phyloP scores from a whole-genome alignment of 371 early-diverging fungal species.

The Cladochytrium tenue region DNA sequence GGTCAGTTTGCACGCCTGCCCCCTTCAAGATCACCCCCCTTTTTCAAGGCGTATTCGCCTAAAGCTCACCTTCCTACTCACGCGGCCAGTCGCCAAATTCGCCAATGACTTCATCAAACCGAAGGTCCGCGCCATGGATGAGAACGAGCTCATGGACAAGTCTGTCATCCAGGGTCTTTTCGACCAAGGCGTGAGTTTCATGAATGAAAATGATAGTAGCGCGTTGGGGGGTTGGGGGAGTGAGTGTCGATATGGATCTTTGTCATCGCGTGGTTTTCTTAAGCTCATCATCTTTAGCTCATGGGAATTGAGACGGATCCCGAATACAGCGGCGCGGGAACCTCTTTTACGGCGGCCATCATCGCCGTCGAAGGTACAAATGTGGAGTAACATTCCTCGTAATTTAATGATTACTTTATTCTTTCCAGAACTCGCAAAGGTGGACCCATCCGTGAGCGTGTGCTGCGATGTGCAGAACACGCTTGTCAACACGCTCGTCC shows the following conservation, averaged over 20 bases:
- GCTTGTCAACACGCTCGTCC: slow-evolving; percentile 92
- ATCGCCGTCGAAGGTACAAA: slow-evolving; percentile 80
- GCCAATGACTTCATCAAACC: slow-evolving; percentile 84
- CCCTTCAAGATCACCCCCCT: not conserved
- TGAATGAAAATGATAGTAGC: not conserved
- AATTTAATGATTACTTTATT: too few species aligned
- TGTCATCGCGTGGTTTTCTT: not conserved
- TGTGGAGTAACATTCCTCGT: too few species aligned
- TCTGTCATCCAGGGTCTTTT: slow-evolving; percentile 72
- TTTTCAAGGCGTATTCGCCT: not conserved
- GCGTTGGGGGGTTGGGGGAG: not conserved
- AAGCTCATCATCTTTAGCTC: slow-evolving; percentile 62
- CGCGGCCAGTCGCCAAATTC: slow-evolving; percentile 73
- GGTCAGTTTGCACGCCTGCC: slow-evolving; percentile 19
- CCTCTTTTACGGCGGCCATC: slow-evolving; percentile 91
- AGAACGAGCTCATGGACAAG: slow-evolving; percentile 79
- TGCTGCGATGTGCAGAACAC: slow-evolving; percentile 98
- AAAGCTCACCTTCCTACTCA: not conserved
- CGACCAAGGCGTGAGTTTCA: slow-evolving; percentile 75
- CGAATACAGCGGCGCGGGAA: slow-evolving; percentile 81
- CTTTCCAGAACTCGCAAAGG: slow-evolving; percentile 88
- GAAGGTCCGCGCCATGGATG: slow-evolving; percentile 91
- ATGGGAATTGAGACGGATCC: slow-evolving; percentile 94
- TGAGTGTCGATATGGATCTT: not conserved
- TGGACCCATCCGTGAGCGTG: slow-evolving; percentile 92